These are phyloP conservation scores for Paulownia fortunei DNA, from an alignment of 257 asterid species.

Conservation along the genomic window DNA sequence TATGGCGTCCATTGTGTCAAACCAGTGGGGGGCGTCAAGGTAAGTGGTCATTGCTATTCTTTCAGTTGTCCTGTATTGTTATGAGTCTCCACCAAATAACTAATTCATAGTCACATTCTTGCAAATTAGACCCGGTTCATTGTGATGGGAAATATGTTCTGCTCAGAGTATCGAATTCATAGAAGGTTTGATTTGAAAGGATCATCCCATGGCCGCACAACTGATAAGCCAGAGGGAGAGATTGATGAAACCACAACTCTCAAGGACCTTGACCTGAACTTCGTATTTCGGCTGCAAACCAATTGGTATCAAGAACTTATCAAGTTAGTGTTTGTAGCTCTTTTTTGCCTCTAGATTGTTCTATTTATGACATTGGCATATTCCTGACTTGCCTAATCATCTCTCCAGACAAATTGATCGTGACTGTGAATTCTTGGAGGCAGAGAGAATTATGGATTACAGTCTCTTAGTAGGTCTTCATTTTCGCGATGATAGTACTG, in stretches of 20 bases:
- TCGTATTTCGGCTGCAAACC: constrained; percentile 59
- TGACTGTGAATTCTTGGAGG: constrained; percentile 86
- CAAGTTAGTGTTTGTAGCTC: constrained; percentile 51
- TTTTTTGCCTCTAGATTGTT: neutral
- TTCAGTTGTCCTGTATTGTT: constrained; percentile 10
- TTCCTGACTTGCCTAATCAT: constrained; percentile 12
- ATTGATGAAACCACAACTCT: constrained; percentile 86
- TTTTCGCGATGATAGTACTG: constrained; percentile 65
- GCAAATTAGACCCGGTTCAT: constrained; percentile 77
- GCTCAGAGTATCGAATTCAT: constrained; percentile 80
- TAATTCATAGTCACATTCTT: constrained; percentile 26
- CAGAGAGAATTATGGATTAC: constrained; percentile 85
- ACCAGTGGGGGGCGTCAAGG: constrained; percentile 97
- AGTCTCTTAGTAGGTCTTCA: constrained; percentile 88
- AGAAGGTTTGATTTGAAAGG: constrained; percentile 85
- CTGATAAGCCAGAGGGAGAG: constrained; percentile 66
- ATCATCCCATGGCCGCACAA: constrained; percentile 82
- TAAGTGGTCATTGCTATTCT: constrained; percentile 29
- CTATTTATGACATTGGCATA: neutral
- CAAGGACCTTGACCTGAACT: constrained; percentile 83
- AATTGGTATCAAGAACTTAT: constrained; percentile 75
- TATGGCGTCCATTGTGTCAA: constrained; percentile 97
- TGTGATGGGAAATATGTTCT: constrained; percentile 87
- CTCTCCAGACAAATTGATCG: constrained; percentile 67
- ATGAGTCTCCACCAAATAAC: neutral